Base-by-base conservation (phyloP, 2,329 filamentous ascomycete genomes). In the Arthrinium puccinioides region DNA sequence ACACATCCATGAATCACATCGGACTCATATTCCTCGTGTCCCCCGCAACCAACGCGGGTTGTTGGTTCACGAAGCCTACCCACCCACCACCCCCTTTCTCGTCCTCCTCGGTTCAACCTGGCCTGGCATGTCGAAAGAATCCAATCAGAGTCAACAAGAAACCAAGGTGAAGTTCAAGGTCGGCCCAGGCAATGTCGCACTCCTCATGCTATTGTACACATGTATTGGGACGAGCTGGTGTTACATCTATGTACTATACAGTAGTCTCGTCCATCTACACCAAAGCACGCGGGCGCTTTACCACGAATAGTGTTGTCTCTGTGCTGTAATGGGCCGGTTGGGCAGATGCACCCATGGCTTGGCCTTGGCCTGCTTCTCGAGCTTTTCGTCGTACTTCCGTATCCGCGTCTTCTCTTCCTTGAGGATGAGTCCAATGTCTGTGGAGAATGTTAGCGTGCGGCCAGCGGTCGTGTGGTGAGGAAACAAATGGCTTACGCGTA, bases 371-470 rank as follows among this genome's bases (percentile, higher is more conserved):
- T 84, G 74, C 68, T 87, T 90, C 49, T 79, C 79, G 56, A 87
- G 73, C 41, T 81, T 78, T 54, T 96, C 88, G 40, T 86, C 71
- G 54, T 83, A 77, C 56, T 88, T 74, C 43, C 92, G 77, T 53
- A 96, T 80, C 38, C 88, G 74, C 6, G 92, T 95, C 61, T 84
- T 84, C 61, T 97, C 89, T 59, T 98, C 92, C 67, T 97, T 98
- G 56, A 98, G 67, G 11, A 95, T 60, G 24, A 98, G 65, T 0
- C 82, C 79, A 43, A 96, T 75, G 47, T 74, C 86, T 88, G 49
- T n/a, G 25, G 19, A 19, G 6, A 10, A 11, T 21, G 45, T 59
- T 36, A 57, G 49, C 31, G 35, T 31, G 18, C 37, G 15, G 4
- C 18, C 15, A n/a, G 36, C 27, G 28, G 16, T 21, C 20, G 48